Evolutionary conservation across 805 yeast species (phyloP).

Genomic region (Starmerella scarabaei): DNA sequence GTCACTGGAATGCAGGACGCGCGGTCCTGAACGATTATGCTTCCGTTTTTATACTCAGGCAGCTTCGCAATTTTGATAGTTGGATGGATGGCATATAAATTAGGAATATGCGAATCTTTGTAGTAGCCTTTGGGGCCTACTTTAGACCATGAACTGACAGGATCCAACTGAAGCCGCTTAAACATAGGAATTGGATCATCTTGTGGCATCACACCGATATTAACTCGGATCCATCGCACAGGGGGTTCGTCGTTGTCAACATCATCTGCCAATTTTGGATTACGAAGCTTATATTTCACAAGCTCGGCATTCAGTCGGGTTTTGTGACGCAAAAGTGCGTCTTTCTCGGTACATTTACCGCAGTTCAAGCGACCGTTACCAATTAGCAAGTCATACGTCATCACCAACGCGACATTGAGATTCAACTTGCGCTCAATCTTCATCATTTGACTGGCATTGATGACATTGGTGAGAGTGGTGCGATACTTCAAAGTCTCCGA

Average conservation of each 20-base stretch:
- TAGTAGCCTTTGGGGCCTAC: slow-evolving; percentile 28
- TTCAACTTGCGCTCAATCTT: slow-evolving; percentile 37
- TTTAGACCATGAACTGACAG: slow-evolving; percentile 24
- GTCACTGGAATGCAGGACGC: slow-evolving; percentile 95
- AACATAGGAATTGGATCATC: slow-evolving; percentile 27
- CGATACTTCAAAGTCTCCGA: slow-evolving; percentile 63
- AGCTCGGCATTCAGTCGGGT: slow-evolving; percentile 74
- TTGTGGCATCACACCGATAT: slow-evolving; percentile 41
- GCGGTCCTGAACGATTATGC: slow-evolving; percentile 82
- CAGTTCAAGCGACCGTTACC: slow-evolving; percentile 74
- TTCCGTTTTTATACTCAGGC: slow-evolving; percentile 60
- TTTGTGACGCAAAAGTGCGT: slow-evolving; percentile 62
- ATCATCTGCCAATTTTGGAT: slow-evolving; percentile 27
- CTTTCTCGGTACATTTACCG: slow-evolving; percentile 79
- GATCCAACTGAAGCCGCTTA: slow-evolving; percentile 5
- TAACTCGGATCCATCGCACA: slow-evolving; percentile 43
- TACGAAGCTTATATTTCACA: slow-evolving; percentile 59
- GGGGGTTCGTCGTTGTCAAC: slow-evolving; percentile 21
- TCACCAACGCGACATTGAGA: slow-evolving; percentile 42
- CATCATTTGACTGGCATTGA: slow-evolving; percentile 56
- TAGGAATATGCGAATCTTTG: slow-evolving; percentile 59
- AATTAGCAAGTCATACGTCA: slow-evolving; percentile 72
- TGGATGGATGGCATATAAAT: slow-evolving; percentile 74
- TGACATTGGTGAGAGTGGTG: slow-evolving; percentile 46
- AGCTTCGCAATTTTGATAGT: slow-evolving; percentile 53